Evolutionary conservation across 2,329 filamentous ascomycete species (phyloP), one percentile per base, ranked within the genome.

Genomic region (Paraphoma sp.): DNA sequence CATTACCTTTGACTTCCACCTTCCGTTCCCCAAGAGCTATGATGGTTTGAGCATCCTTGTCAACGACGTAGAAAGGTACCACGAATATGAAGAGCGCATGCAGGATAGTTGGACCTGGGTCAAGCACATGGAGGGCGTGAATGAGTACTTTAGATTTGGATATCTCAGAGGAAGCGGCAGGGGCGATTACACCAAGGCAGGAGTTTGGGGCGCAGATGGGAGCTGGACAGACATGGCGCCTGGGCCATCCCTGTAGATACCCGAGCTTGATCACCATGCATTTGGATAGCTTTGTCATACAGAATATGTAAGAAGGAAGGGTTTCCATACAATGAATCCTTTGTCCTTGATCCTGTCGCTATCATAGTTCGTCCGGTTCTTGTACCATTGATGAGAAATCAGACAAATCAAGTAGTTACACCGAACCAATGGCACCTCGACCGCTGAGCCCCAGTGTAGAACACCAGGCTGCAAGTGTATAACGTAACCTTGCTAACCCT

Each of bases 51-150:
- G 89, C 70, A 84, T 95, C 14, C 80, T 96, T 0, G 90, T 96
- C 62, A 95, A 96, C 69, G 92, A 96, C 65, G 92, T 96, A 0
- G 92, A 96, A 76, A 81, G 91, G 17, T 93, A 89, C 73, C 81
- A 89, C n/a, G 85, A 85, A 6, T 94, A 89, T 74, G 70, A 80
- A 17, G 89, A 89, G 59, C 43, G 60, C 4, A 63, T 67, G 48
- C 53, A 60, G 40, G 65, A 72, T 2, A 72, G 68, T 10, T 90
- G 90, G 62, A 82, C 83, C 0, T 92, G 89, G 88, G 78, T 77
- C 0, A 81, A 87, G 57, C 80, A 84, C 36, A 74, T 70, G 53
- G 69, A 69, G 38, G 69, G 60, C 6, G 53, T 78, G 45, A 85
- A 87, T 40, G 89, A 93, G 74, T 94, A 92, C 68, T 93, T 94